These are phyloP conservation scores for Fusarium sp. DNA, from an alignment of 2,329 filamentous ascomycete genomes.

Conservation along the genomic window DNA sequence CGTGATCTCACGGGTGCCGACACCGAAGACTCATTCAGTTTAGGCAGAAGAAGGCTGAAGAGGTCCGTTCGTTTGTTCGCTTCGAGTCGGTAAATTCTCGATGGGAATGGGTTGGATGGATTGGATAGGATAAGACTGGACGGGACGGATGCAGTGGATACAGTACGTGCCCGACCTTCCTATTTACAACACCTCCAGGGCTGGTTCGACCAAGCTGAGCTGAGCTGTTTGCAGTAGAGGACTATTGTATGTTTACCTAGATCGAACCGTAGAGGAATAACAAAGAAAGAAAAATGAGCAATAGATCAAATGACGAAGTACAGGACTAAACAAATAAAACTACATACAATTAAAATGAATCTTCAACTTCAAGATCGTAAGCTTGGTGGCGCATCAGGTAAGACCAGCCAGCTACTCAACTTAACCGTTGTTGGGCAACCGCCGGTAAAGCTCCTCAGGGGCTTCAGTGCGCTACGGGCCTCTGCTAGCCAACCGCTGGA, in stretches of 20 bases:
- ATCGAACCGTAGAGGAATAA: background rate
- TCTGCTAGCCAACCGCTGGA: conserved; percentile 34
- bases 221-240: conserved; percentile 17
- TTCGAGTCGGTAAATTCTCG: conserved; percentile 41
- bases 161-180: conserved; percentile 33
- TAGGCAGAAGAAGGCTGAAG: conserved; percentile 43
- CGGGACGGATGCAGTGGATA: conserved; percentile 39
- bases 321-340: background rate
- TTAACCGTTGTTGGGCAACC: conserved; percentile 38
- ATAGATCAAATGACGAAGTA: background rate
- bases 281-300: background rate
- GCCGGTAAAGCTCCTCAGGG: conserved; percentile 18
- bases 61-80: conserved; percentile 35
- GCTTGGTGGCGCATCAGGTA: conserved; percentile 19
- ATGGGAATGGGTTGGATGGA: conserved; percentile 31
- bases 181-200: conserved; percentile 36
- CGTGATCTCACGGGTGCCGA: conserved; percentile 36
- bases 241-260: background rate
- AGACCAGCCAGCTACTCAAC: conserved; percentile 1
- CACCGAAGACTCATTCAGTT: conserved; percentile 28
- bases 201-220: conserved; percentile 15
- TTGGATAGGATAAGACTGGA: conserved; percentile 37
- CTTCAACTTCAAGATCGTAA: conserved; percentile 10
- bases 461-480: conserved; percentile 29
- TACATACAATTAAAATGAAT: background rate